These are phyloP conservation scores for Fusarium avenaceum DNA, from an alignment of 2,329 filamentous ascomycete species.

Conservation along the genomic window DNA sequence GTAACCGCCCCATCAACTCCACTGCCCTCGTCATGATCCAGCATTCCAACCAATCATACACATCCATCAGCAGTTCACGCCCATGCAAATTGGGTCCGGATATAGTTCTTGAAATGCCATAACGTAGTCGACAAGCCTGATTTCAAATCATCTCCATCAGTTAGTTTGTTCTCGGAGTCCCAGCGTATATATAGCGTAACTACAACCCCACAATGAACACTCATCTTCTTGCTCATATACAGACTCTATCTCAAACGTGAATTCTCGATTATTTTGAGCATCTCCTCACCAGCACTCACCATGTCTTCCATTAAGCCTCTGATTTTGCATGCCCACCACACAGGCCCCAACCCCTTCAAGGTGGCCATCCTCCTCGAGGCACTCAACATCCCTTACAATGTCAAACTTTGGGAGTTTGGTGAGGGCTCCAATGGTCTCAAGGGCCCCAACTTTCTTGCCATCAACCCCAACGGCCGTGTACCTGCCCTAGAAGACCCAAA, in stretches of 20 bases:
- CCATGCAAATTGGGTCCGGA: not conserved
- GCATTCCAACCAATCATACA: not conserved
- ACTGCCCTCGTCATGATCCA: slow-evolving; percentile 6
- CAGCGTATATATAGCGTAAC: not conserved
- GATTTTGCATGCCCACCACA: slow-evolving; percentile 11
- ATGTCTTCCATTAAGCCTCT: slow-evolving; percentile 27
- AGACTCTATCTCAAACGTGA: not conserved
- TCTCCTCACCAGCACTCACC: not conserved
- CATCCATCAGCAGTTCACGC: not conserved
- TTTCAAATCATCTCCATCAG: slow-evolving; percentile 16
- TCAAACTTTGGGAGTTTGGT: slow-evolving; percentile 28
- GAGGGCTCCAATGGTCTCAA: slow-evolving; percentile 38
- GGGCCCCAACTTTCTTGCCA: slow-evolving; percentile 45
- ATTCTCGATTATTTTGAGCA: not conserved
- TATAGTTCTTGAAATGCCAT: not conserved
- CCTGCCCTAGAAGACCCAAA: slow-evolving; percentile 53
- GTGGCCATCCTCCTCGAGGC: slow-evolving; percentile 51
- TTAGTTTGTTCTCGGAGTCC: not conserved
- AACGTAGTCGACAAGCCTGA: slow-evolving; percentile 7
- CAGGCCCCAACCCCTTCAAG: slow-evolving; percentile 46
- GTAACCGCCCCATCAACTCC: not conserved
- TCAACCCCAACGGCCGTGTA: slow-evolving; percentile 53
- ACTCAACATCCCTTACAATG: slow-evolving; percentile 49
- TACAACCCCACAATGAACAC: not conserved
- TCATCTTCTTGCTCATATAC: not conserved